A percentile compares a stretch with the other conserved stretches of the same genome.
Evolutionary conservation across 345 rosid genomes (phyloP).

Genomic region (Eutrema heterophyllum): DNA sequence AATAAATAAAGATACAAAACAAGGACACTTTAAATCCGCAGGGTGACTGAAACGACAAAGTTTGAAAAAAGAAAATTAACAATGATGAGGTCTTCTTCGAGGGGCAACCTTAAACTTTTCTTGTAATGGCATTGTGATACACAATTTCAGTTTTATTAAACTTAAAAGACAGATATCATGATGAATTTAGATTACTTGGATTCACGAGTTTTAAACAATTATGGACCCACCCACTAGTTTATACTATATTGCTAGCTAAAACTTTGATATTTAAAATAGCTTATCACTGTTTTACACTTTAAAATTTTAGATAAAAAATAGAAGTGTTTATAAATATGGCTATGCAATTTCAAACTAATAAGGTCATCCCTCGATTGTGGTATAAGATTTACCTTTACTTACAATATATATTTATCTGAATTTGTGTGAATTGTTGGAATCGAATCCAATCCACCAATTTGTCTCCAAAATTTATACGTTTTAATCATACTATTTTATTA

Average conservation of each 20-base stretch:
- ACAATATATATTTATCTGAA: background rate
- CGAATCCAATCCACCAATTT: background rate
- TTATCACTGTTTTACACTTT: background rate
- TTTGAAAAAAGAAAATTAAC: constrained; percentile 5
- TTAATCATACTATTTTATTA: background rate
- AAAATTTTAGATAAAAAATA: background rate
- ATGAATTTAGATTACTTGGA: constrained; percentile 22
- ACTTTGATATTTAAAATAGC: background rate
- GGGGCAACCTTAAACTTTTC: constrained; percentile 29
- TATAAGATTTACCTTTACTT: background rate
- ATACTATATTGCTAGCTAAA: background rate
- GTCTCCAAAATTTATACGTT: background rate
- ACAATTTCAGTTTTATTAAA: background rate
- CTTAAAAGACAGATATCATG: constrained; percentile 22
- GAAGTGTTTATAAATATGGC: background rate
- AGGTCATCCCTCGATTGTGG: background rate
- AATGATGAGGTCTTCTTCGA: constrained; percentile 25
- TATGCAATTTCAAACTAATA: background rate
- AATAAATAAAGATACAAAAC: background rate
- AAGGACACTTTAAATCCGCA: constrained; percentile 15
- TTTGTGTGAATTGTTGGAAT: background rate
- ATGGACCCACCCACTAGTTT: constrained; percentile 27
- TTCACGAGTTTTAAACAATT: constrained; percentile 29
- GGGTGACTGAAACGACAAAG: constrained; percentile 4
- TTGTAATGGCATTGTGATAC: constrained; percentile 27